Evolutionary conservation across 192 early-diverging fungal species (phyloP), one percentile per base, ranked within the genome.

Genomic region (Linnemannia exigua): DNA sequence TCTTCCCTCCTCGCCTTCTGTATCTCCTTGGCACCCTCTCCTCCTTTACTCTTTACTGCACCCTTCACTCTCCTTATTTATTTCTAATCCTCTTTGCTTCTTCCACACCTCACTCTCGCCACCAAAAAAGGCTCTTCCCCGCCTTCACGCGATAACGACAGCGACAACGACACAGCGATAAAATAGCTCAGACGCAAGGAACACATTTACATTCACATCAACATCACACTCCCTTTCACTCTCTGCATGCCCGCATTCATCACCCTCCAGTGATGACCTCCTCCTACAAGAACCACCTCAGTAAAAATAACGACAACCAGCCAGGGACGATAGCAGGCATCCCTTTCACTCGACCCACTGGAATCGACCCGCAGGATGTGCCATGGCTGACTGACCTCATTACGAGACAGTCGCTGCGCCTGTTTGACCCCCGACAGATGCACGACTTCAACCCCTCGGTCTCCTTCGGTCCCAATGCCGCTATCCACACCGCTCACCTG

Each of bases 321-420:
- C 58, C 58, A 28, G 58, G 58, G 25, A 33, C 58, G 25, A 63
- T 63, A 63, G 7, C 12, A n/a, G 58, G 36, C 15, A 54, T 79
- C 4, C 77, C 77, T 16, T 74, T 86, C 46, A 41, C 73, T 31
- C 67, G 75, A 7, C 84, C 84, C 8, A 35, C 44, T 9, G 84
- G 84, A 15, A 77, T 86, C 52, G 74, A 79, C 15, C 66, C 79
- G 1, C 74, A 77, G 70, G 84, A 86, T 74, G 84, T 80, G n/a
- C 84, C 77, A 9, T 86, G 84, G 84, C 48, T 86, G 3, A 46
- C 74, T 1, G 84, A 86, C 78, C 47, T 86, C 52, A 76, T 86
- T 69, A 58, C 84, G 7, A 35, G 71, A 15, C 78, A 79, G 37
- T 74, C 77, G 41, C 69, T 86, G n/a, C 77, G 74, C 33, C 68